phyloP scores from a whole-genome alignment of 1,284 basidiomycete genomes.

The Agaricales sp. region DNA sequence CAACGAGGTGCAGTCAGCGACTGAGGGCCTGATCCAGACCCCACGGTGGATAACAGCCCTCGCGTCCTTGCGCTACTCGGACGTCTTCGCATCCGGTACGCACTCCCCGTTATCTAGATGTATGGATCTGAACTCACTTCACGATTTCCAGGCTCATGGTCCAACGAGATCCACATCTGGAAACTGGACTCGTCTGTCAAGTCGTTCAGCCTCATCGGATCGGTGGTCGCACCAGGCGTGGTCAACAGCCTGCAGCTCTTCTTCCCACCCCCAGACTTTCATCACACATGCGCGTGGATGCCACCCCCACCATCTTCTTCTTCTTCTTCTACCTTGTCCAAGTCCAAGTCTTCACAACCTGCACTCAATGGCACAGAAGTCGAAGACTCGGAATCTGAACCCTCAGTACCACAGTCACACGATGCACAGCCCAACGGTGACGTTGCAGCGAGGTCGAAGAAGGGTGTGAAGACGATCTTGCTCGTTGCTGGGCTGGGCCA shows the following conservation, averaged over 20 bases:
- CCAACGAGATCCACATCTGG: slow-evolving; percentile 85
- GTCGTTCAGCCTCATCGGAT: slow-evolving; percentile 61
- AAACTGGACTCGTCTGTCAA: slow-evolving; percentile 69
- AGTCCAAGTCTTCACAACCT: slow-evolving; percentile 2
- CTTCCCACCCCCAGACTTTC: slow-evolving; percentile 42
- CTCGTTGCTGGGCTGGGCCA: slow-evolving; percentile 78
- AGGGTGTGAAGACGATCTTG: slow-evolving; percentile 34
- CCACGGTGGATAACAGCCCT: slow-evolving; percentile 91
- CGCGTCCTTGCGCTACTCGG: slow-evolving; percentile 77
- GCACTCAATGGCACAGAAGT: background rate
- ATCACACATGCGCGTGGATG: slow-evolving; percentile 32
- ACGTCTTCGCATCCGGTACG: slow-evolving; percentile 83
- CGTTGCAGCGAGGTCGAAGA: slow-evolving; percentile 11
- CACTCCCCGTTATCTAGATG: slow-evolving; percentile 7
- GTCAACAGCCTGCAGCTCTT: slow-evolving; percentile 87
- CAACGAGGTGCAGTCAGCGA: slow-evolving; percentile 56
- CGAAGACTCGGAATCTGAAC: background rate
- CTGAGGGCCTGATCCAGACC: slow-evolving; percentile 63
- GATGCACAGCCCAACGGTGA: slow-evolving; percentile 6
- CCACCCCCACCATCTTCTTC: no score
- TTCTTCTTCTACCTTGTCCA: slow-evolving; percentile 9
- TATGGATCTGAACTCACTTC: slow-evolving; percentile 10
- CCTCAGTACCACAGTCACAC: background rate
- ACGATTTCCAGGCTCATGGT: slow-evolving; percentile 71
- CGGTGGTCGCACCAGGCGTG: slow-evolving; percentile 63